Percentiles rank a stretch among this genome's conserved stretches.
Conservation (phyloP, 768 basidiomycete species). For the Ephemerocybe angulata region DNA sequence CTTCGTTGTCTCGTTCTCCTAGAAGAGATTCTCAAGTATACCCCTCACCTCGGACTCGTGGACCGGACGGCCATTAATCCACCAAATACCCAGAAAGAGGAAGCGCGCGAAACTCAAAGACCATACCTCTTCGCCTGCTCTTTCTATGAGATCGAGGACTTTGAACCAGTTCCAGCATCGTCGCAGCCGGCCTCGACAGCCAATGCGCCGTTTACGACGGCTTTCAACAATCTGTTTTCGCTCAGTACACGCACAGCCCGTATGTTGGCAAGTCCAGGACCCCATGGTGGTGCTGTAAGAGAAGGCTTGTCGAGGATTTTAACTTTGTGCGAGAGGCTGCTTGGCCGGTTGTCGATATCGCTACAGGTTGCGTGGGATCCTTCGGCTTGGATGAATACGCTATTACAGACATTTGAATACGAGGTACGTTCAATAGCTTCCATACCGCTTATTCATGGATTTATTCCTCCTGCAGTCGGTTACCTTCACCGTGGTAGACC, state of each 20-base stretch:
- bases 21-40: constrained; percentile 50
- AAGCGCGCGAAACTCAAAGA: constrained; percentile 26
- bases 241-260: constrained; percentile 45
- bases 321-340: constrained; percentile 47
- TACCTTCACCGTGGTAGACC: constrained; percentile 69
- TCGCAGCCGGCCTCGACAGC: constrained; percentile 22
- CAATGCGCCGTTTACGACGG: constrained; percentile 50
- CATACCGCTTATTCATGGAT: background rate
- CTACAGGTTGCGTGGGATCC: constrained; percentile 58
- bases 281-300: constrained; percentile 33
- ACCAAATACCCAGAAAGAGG: constrained; percentile 22
- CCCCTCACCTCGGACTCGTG: constrained; percentile 46
- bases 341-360: constrained; percentile 38
- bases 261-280: constrained; percentile 29
- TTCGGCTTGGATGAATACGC: constrained; percentile 52
- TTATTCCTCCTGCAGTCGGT: constrained; percentile 36
- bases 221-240: constrained; percentile 51
- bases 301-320: constrained; percentile 53
- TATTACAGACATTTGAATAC: constrained; percentile 50
- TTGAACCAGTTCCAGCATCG: constrained; percentile 18
- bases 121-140: constrained; percentile 56
- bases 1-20: constrained; percentile 45
- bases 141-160: constrained; percentile 53
- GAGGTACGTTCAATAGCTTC: too few relatives aligned
- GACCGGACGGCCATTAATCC: constrained; percentile 47